Percentiles rank a stretch among this genome's conserved stretches.
These are phyloP conservation scores for Chenopodium suecicum DNA, from an alignment of 148 eudicot species.

Conservation along the genomic window DNA sequence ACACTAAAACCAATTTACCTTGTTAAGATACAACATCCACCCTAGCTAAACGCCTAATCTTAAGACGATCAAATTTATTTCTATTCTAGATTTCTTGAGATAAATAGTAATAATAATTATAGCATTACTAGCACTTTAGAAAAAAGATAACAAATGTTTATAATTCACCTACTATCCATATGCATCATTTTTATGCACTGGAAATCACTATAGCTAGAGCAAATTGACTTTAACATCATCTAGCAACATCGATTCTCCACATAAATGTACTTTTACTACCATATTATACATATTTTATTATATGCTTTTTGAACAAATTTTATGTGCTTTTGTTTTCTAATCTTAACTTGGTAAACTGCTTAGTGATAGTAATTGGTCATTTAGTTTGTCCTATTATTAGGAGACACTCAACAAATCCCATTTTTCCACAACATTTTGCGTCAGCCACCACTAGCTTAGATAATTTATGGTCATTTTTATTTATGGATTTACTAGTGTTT, in stretches of 20 bases:
- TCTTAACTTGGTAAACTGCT: slow-evolving; percentile 11
- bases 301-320: not conserved
- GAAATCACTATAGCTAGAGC: slow-evolving; percentile 17
- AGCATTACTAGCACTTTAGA: not conserved
- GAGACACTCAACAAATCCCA: slow-evolving; percentile 32
- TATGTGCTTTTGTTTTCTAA: slow-evolving; percentile 19
- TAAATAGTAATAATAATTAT: not conserved
- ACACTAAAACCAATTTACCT: not conserved
- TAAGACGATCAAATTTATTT: not conserved
- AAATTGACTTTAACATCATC: not conserved
- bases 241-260: slow-evolving; percentile 41
- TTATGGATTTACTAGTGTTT: not conserved
- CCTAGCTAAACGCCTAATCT: not conserved
- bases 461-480: not conserved
- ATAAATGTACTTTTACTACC: slow-evolving; percentile 22
- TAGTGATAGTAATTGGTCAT: slow-evolving; percentile 17
- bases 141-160: not conserved
- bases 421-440: slow-evolving; percentile 25
- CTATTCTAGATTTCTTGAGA: not conserved
- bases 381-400: slow-evolving; percentile 26
- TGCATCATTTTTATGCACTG: slow-evolving; percentile 17
- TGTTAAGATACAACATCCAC: not conserved
- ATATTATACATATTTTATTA: not conserved
- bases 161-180: not conserved
- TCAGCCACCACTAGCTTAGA: slow-evolving; percentile 29